Evolutionary conservation across 345 rosid genomes (phyloP), one percentile per base, ranked within the genome.

Genomic region (Hevea brasiliensis): DNA sequence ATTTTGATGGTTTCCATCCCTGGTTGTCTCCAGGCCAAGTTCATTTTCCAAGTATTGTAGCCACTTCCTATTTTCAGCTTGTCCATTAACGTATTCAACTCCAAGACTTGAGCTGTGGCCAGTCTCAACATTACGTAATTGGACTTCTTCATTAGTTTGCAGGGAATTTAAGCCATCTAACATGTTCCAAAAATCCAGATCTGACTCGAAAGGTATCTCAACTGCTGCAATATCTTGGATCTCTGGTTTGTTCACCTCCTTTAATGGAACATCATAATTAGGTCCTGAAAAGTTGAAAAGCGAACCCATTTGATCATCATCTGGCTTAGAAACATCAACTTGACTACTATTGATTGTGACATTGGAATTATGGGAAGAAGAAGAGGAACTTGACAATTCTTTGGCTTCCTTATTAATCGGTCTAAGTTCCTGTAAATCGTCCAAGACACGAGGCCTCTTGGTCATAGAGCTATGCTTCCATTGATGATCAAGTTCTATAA

Each of bases 161-260:
- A 75, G 55, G 47, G 81, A 37, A 61, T 60, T 85, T 68, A 89
- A 77, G 79, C 67, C 70, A 65, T 90, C 96, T 7, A 91, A 69
- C 89, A 81, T 84, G 74, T 83, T 75, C 97, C 98, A 94, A 41
- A 92, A 87, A 50, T 94, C 94, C 12, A 62, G 51, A 80, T 88
- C 94, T 1, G 81, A 68, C 70, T 85, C 95, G 8, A 86, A 84
- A 1, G 92, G 90, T 65, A 88, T 86, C 7, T 85, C 80, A 1
- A 70, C 10, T 15, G 1, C 54, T 2, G 55, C 29, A 40, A 77
- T 76, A 6, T 71, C 42, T 0, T 62, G 20, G 3, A 74, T 63
- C 12, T 85, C 81, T 0, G 95, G 92, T 65, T 90, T 86, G 77
- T 86, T 88, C 59, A 91, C 97, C 58, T 93, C 96, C 74, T 84